Evolutionary conservation across 495 filamentous ascomycete species (phyloP).

Genomic region (Trichoderma parareesei): DNA sequence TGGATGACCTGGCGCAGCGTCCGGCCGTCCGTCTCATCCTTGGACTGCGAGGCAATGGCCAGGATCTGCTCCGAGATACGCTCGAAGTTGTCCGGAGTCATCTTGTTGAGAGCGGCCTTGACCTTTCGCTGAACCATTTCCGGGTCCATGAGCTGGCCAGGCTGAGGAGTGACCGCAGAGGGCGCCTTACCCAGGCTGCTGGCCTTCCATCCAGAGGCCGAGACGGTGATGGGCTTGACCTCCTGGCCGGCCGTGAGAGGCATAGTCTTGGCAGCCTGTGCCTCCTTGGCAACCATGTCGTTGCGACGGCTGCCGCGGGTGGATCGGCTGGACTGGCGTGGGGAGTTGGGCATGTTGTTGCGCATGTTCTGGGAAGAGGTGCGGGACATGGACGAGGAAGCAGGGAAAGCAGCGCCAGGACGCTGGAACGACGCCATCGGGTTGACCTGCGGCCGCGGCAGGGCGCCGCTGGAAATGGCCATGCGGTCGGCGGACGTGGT

Average conservation of each 20-base stretch:
- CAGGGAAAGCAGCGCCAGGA: conserved; percentile 51
- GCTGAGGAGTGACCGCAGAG: conserved; percentile 23
- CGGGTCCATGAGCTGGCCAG: conserved; percentile 63
- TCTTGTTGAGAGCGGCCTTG: conserved; percentile 97
- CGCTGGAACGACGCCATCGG: conserved; percentile 53
- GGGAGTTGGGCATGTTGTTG: conserved; percentile 39
- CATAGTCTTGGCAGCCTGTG: conserved; percentile 69
- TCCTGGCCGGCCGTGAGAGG: conserved; percentile 76
- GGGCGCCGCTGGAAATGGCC: conserved; percentile 33
- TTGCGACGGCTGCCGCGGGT: conserved; percentile 52
- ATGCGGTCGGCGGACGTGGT: conserved; percentile 62
- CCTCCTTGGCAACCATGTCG: conserved; percentile 48
- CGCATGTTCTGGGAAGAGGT: conserved; percentile 41
- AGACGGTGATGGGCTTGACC: conserved; percentile 66
- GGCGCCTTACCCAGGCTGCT: conserved; percentile 48
- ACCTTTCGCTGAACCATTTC: conserved; percentile 97
- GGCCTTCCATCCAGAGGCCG: conserved; percentile 83
- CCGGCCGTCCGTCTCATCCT: conserved; percentile 87
- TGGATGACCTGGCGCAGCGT: conserved; percentile 97
- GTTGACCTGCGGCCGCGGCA: conserved; percentile 41
- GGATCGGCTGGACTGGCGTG: conserved; percentile 46
- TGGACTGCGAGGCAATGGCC: conserved; percentile 86
- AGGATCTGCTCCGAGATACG: conserved; percentile 91
- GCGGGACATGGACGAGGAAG: conserved; percentile 35
- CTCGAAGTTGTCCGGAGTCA: conserved; percentile 99